Percentiles rank a stretch among this genome's conserved stretches.
These are phyloP conservation scores for Diaporthe aspalathi DNA, from an alignment of 2,329 filamentous ascomycete species.

Conservation along the genomic window DNA sequence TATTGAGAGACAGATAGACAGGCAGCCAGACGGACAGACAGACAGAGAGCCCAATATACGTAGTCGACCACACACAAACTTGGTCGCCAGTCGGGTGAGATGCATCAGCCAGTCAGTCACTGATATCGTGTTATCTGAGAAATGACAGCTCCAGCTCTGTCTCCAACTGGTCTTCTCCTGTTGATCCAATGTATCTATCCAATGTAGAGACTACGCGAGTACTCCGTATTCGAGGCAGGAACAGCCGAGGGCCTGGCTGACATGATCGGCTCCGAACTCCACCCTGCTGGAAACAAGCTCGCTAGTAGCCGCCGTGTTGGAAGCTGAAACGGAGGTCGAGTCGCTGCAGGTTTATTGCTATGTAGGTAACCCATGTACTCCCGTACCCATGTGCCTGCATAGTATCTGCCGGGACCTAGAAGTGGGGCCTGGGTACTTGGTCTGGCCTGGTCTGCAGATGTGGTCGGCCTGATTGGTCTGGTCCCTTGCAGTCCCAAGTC, in stretches of 20 bases:
- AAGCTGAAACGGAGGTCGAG: neutral
- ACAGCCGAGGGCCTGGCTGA: constrained; percentile 16
- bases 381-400: too few species aligned
- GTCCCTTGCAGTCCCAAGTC: constrained; percentile 3
- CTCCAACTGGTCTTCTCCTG: too few species aligned
- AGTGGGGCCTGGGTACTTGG: too few species aligned
- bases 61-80: too few species aligned
- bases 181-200: too few species aligned
- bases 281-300: neutral
- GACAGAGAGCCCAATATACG: neutral
- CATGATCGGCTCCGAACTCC: neutral
- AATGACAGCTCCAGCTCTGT: neutral
- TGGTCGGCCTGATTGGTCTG: too few species aligned
- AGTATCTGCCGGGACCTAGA: too few species aligned
- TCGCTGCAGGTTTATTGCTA: too few species aligned
- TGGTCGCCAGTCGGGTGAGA: neutral
- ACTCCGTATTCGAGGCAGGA: neutral
- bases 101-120: neutral
- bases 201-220: too few species aligned
- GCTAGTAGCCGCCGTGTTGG: neutral
- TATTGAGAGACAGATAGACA: too few species aligned
- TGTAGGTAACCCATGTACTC: too few species aligned
- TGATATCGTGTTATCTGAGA: neutral
- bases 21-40: neutral
- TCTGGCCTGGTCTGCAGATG: too few species aligned